Evolutionary conservation across 2,329 filamentous ascomycete genomes (phyloP).

Genomic region (Leptographium procerum): DNA sequence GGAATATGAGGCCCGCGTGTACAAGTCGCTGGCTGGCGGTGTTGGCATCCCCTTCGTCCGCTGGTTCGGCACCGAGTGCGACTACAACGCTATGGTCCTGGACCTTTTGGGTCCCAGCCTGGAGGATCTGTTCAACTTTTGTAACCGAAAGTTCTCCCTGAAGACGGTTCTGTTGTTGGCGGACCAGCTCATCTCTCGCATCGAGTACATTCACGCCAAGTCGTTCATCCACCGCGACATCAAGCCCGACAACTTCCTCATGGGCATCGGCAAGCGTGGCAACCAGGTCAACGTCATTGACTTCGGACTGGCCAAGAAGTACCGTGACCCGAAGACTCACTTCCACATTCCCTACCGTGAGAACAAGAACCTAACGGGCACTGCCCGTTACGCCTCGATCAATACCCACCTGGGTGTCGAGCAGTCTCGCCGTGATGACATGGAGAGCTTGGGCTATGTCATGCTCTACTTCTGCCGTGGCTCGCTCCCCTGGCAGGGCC

Average conservation of each 20-base stretch:
- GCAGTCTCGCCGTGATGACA: constrained; percentile 97
- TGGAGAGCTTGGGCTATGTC: constrained; percentile 97
- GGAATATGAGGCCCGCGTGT: constrained; percentile 95
- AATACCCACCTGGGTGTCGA: constrained; percentile 98
- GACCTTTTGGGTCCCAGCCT: constrained; percentile 90
- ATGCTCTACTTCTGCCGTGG: constrained; percentile 99
- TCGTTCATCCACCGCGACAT: constrained; percentile 99
- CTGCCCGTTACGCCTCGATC: constrained; percentile 95
- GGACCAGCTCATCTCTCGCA: constrained; percentile 96
- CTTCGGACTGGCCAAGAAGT: constrained; percentile 98
- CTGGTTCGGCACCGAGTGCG: constrained; percentile 99
- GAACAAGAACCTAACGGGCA: constrained; percentile 99
- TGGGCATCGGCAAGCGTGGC: constrained; percentile 97
- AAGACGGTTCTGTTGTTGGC: constrained; percentile 96
- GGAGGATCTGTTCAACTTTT: constrained; percentile 99
- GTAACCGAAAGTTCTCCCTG: constrained; percentile 98
- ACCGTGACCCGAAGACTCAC: constrained; percentile 98
- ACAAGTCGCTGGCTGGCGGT: constrained; percentile 81
- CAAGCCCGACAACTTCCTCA: constrained; percentile 99
- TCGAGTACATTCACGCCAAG: constrained; percentile 99
- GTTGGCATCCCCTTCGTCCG: constrained; percentile 97
- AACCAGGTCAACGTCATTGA: constrained; percentile 99
- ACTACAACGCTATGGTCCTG: constrained; percentile 99
- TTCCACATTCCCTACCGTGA: constrained; percentile 99
- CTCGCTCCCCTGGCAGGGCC: constrained; percentile 94